Conservation (phyloP, 2,329 filamentous ascomycete species). For the Phaeophleospora eucalypticola region DNA sequence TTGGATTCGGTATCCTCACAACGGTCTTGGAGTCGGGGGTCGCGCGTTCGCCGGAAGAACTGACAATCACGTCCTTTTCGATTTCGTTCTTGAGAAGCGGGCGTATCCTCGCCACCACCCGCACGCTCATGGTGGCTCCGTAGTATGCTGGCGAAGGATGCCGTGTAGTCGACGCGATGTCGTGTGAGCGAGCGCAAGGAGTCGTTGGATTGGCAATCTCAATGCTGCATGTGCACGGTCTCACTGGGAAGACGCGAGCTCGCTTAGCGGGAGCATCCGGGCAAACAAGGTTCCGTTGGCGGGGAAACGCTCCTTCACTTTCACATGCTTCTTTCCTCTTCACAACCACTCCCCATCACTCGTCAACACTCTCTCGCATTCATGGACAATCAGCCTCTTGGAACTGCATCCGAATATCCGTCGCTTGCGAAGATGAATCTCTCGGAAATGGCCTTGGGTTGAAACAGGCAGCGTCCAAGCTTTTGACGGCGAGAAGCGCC, state of each 20-base stretch:
- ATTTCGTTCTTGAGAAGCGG: conserved; percentile 81
- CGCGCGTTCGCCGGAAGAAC: conserved; percentile 45
- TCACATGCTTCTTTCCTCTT: neutral
- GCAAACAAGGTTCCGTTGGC: neutral
- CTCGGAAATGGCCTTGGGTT: neutral
- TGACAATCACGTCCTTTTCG: conserved; percentile 83
- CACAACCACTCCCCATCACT: neutral
- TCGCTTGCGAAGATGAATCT: neutral
- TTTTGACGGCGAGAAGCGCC: neutral
- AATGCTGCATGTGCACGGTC: neutral
- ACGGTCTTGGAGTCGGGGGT: conserved; percentile 46
- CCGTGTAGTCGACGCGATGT: conserved; percentile 1
- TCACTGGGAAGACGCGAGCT: neutral
- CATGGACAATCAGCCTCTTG: too few species aligned
- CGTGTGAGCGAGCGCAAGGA: neutral
- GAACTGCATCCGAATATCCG: neutral
- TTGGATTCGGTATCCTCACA: conserved; percentile 88
- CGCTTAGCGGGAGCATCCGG: neutral
- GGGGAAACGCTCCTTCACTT: neutral
- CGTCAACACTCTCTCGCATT: neutral
- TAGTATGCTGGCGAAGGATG: conserved; percentile 8
- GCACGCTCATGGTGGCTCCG: conserved; percentile 53
- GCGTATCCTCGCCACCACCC: conserved; percentile 86
- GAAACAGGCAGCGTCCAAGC: conserved; percentile 1
- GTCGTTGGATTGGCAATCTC: neutral